Conservation (phyloP, 1,139 yeast species). For the Kazachstania sp. region DNA sequence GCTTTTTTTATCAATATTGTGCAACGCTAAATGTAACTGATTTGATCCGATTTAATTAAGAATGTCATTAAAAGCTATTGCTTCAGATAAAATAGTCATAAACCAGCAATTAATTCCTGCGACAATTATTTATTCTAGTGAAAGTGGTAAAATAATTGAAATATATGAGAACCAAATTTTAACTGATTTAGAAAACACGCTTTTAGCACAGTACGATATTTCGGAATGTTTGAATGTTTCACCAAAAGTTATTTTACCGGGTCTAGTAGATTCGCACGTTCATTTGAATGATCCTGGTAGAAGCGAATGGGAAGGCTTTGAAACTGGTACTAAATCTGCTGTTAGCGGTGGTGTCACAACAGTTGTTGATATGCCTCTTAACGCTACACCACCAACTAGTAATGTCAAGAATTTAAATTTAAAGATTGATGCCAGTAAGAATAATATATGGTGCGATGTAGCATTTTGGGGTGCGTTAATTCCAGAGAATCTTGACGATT, state of each 20-base stretch:
- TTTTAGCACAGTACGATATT: slow-evolving; percentile 39
- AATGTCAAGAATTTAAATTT: slow-evolving; percentile 64
- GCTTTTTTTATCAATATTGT: no score
- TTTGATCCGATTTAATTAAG: no score
- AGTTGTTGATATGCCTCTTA: slow-evolving; percentile 90
- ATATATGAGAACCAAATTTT: slow-evolving; percentile 34
- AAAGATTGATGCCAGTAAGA: slow-evolving; percentile 69
- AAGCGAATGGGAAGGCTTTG: slow-evolving; percentile 95
- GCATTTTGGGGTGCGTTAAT: slow-evolving; percentile 96
- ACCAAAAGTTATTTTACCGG: slow-evolving; percentile 71
- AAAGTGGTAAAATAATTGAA: slow-evolving; percentile 57
- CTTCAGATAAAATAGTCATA: slow-evolving; percentile 58
- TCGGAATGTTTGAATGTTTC: slow-evolving; percentile 45
- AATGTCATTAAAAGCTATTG: slow-evolving; percentile 52
- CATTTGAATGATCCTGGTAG: slow-evolving; percentile 92
- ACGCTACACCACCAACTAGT: slow-evolving; percentile 93
- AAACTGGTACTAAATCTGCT: slow-evolving; percentile 85
- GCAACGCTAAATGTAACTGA: no score
- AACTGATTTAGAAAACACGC: slow-evolving; percentile 31
- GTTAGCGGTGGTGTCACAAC: slow-evolving; percentile 96
- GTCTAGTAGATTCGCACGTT: slow-evolving; percentile 87
- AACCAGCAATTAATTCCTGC: slow-evolving; percentile 49
- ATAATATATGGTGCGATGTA: slow-evolving; percentile 85
- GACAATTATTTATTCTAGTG: slow-evolving; percentile 54
- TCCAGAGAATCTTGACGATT: slow-evolving; percentile 62